Percentiles rank a stretch among this genome's conserved stretches.
Conservation (phyloP, 1,284 basidiomycete genomes). For the Boletellus deceptivus region DNA sequence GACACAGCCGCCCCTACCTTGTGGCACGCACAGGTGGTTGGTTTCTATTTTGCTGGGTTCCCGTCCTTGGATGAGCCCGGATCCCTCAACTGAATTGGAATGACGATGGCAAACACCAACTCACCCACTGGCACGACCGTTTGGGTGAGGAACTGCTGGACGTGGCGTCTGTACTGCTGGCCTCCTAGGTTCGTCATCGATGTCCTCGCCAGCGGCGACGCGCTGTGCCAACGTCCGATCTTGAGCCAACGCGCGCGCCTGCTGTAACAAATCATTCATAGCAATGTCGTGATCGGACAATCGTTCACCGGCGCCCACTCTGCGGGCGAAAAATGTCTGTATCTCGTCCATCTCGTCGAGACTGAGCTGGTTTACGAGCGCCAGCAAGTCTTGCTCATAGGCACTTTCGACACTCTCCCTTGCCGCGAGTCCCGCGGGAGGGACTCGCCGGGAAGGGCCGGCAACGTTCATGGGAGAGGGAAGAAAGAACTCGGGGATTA, state of each 20-base stretch:
- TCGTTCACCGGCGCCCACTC: conserved; percentile 5
- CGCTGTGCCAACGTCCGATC: conserved; percentile 22
- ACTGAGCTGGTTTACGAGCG: conserved; percentile 27
- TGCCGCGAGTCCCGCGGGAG: not conserved
- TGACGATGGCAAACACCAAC: not conserved
- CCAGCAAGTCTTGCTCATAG: conserved; percentile 13
- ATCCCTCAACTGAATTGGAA: not conserved
- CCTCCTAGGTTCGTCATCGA: not conserved
- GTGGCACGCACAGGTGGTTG: conserved; percentile 6
- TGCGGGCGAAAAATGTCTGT: conserved; percentile 8
- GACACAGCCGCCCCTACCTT: conserved; percentile 8
- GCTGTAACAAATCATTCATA: conserved; percentile 26
- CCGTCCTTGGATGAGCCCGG: conserved; percentile 3
- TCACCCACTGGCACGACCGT: conserved; percentile 5
- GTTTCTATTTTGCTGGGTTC: not conserved
- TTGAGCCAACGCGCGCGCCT: conserved; percentile 21
- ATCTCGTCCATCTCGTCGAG: conserved; percentile 25
- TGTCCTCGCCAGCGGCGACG: conserved; percentile 9
- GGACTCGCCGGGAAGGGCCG: conserved; percentile 23
- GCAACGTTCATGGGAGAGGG: conserved; percentile 28
- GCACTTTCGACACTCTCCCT: not conserved
- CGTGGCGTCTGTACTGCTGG: not conserved
- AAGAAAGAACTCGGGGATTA: not conserved
- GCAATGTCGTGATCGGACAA: conserved; percentile 24
- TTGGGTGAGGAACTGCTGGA: not conserved